Conservation (phyloP, 257 asterid species). For the Lavandula angustifolia region DNA sequence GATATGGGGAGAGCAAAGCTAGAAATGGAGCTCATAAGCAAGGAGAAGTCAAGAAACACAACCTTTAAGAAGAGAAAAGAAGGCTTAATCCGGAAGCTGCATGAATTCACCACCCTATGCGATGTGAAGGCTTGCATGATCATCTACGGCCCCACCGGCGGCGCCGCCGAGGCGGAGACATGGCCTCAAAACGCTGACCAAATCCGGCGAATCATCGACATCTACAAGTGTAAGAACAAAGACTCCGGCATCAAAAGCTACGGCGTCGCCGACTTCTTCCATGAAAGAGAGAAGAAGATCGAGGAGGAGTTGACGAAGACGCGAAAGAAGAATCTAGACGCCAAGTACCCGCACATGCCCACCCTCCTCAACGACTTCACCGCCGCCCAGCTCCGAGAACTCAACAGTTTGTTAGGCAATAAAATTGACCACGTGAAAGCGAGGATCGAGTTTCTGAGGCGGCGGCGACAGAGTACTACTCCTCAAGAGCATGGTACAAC, state of each 20-base stretch:
- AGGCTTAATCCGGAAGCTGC: conserved; percentile 52
- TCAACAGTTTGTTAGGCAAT: conserved; percentile 28
- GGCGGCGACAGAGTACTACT: not conserved
- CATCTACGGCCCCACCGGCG: conserved; percentile 46
- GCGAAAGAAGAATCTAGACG: conserved; percentile 44
- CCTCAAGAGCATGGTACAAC: not conserved
- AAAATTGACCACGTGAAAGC: conserved; percentile 32
- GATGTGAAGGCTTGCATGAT: conserved; percentile 63
- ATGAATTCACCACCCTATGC: conserved; percentile 66
- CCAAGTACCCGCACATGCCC: conserved; percentile 46
- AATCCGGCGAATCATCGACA: conserved; percentile 37
- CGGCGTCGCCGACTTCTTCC: conserved; percentile 48
- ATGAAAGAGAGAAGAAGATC: conserved; percentile 44
- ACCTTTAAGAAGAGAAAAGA: conserved; percentile 72
- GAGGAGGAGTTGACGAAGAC: conserved; percentile 55
- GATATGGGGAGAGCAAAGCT: conserved; percentile 65
- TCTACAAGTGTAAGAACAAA: conserved; percentile 43
- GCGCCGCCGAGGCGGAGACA: conserved; percentile 36
- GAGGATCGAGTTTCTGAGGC: conserved; percentile 36
- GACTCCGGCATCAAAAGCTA: conserved; percentile 41
- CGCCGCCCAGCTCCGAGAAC: conserved; percentile 36
- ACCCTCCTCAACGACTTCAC: conserved; percentile 32
- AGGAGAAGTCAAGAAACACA: conserved; percentile 49
- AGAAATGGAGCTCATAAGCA: conserved; percentile 54
- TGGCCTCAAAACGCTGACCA: conserved; percentile 55